phyloP scores from a whole-genome alignment of 1,284 basidiomycete species.

The Pseudozyma sp. region DNA sequence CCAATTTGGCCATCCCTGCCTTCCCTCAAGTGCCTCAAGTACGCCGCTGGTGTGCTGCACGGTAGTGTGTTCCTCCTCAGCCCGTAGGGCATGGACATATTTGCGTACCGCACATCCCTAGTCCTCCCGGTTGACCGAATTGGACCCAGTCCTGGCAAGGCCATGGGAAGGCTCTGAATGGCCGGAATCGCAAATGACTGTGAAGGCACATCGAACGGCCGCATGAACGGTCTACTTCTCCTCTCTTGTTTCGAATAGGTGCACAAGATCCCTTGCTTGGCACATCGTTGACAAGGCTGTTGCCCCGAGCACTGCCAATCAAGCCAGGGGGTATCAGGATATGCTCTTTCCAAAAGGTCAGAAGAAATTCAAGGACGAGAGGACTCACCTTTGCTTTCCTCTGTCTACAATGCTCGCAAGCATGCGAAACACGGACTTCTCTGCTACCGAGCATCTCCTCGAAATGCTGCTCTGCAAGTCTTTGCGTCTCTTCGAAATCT shows the following conservation, averaged over 20 bases:
- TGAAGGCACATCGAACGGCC: not conserved
- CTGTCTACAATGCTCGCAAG: slow-evolving; percentile 43
- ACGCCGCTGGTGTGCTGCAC: not conserved
- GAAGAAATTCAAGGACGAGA: not conserved
- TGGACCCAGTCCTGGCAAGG: slow-evolving; percentile 10
- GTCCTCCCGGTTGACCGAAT: slow-evolving; percentile 7
- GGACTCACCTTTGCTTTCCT: slow-evolving; percentile 47
- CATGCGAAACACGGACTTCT: slow-evolving; percentile 31
- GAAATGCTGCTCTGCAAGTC: slow-evolving; percentile 21
- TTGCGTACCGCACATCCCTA: slow-evolving; percentile 9
- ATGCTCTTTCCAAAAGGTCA: not conserved
- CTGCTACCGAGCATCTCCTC: slow-evolving; percentile 31
- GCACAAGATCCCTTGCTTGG: slow-evolving; percentile 36
- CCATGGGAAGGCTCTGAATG: not conserved
- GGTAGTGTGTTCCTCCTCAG: slow-evolving; percentile 14
- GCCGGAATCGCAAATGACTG: not conserved
- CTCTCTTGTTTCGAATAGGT: slow-evolving; percentile 24
- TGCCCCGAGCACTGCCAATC: slow-evolving; percentile 32
- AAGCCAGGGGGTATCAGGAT: not conserved
- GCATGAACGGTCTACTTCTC: not conserved
- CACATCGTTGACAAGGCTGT: slow-evolving; percentile 42
- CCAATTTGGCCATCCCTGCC: not conserved
- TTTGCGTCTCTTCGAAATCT: slow-evolving; percentile 15
- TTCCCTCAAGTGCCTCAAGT: not conserved
- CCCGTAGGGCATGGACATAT: slow-evolving; percentile 17